Conservation (phyloP, 2,329 filamentous ascomycete genomes). For the Cladophialophora psammophila region DNA sequence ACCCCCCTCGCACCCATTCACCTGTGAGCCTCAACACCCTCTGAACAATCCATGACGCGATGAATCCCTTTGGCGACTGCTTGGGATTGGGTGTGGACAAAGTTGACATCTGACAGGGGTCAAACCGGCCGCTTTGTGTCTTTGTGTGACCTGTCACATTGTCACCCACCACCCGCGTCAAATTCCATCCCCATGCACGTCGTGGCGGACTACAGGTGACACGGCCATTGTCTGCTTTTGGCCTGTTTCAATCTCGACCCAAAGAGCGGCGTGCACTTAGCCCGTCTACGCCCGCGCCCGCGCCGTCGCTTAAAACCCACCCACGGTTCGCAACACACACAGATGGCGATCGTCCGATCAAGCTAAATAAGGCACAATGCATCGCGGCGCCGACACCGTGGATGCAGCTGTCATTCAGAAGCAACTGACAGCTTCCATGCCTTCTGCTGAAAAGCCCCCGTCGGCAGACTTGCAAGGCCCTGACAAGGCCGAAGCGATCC, state of each 20-base stretch:
- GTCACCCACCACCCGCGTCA: constrained; percentile 21
- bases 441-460: constrained; percentile 17
- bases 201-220: constrained; percentile 29
- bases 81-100: constrained; percentile 17
- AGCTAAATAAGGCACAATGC: constrained; percentile 9
- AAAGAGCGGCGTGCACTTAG: constrained; percentile 35
- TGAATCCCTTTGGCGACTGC: background rate
- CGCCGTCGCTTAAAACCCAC: constrained; percentile 12
- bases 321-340: constrained; percentile 4
- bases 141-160: constrained; percentile 38
- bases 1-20: background rate
- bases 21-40: background rate
- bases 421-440: constrained; percentile 15
- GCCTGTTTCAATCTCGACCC: constrained; percentile 34
- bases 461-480: constrained; percentile 20
- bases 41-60: background rate
- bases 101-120: constrained; percentile 31
- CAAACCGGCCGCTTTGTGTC: constrained; percentile 27
- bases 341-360: constrained; percentile 18
- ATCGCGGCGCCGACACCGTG: constrained; percentile 24
- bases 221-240: constrained; percentile 16
- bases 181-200: constrained; percentile 35
- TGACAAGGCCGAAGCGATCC: constrained; percentile 58
- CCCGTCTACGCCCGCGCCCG: constrained; percentile 7
- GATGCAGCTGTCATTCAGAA: constrained; percentile 17